Evolutionary conservation across 2,329 filamentous ascomycete genomes (phyloP).

Genomic region (Phaeosphaeriaceae sp.): DNA sequence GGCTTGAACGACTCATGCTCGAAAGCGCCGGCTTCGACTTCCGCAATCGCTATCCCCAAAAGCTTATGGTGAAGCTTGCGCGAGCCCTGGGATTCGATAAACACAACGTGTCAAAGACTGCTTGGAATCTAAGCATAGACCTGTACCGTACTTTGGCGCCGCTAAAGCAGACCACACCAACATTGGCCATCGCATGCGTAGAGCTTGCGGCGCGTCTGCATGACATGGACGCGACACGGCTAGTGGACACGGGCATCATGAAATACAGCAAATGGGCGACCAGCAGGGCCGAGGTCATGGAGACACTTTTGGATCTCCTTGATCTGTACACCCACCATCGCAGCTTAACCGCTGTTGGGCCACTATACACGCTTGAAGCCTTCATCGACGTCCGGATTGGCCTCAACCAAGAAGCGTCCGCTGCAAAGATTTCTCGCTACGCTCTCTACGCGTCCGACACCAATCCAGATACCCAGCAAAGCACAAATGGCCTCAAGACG

Average conservation of each 20-base stretch:
- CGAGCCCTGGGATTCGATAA: conserved; percentile 64
- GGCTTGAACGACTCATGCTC: conserved; percentile 88
- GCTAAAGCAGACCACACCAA: conserved; percentile 86
- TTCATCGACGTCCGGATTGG: conserved; percentile 88
- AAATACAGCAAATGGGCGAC: conserved; percentile 57
- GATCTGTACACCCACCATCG: conserved; percentile 91
- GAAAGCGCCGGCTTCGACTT: conserved; percentile 96
- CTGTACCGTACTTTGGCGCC: conserved; percentile 93
- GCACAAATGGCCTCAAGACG: conserved; percentile 32
- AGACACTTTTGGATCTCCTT: conserved; percentile 87
- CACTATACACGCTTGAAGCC: conserved; percentile 73
- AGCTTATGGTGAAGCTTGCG: conserved; percentile 80
- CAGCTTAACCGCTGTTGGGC: conserved; percentile 75
- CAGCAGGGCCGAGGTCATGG: conserved; percentile 56
- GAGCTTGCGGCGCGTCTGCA: conserved; percentile 79
- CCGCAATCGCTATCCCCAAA: conserved; percentile 85
- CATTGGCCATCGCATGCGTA: conserved; percentile 81
- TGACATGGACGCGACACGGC: conserved; percentile 61
- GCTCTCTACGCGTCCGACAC: conserved; percentile 51
- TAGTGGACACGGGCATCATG: conserved; percentile 51
- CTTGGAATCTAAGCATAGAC: conserved; percentile 85
- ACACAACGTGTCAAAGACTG: conserved; percentile 66
- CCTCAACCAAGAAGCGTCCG: conserved; percentile 81
- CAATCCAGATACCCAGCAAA: conserved; percentile 22
- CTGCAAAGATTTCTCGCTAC: conserved; percentile 67